A percentile compares a stretch with the other conserved stretches of the same genome.
Conservation (phyloP, 1,284 basidiomycete species). For the Takashimella tepidaria region DNA sequence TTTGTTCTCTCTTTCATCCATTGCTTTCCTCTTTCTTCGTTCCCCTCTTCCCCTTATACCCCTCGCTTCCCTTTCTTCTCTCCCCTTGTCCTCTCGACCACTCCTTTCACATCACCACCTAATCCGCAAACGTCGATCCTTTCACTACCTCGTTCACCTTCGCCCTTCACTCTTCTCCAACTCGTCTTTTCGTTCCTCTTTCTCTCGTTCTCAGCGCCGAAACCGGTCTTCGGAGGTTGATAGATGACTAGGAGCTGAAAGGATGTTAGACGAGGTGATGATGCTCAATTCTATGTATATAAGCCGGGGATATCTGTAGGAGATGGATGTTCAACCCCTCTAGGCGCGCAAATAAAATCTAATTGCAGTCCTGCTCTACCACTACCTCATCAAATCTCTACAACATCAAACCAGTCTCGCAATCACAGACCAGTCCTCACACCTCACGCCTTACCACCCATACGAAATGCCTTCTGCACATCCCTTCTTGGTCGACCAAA, state of each 20-base stretch:
- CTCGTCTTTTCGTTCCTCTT: not conserved
- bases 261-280: not conserved
- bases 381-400: too few species aligned
- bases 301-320: too few species aligned
- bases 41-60: not conserved
- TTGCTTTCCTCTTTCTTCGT: not conserved
- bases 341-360: too few species aligned
- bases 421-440: too few species aligned
- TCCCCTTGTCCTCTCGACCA: too few species aligned
- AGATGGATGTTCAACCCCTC: too few species aligned
- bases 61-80: not conserved
- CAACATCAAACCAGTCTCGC: too few species aligned
- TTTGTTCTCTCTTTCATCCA: not conserved
- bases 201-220: not conserved
- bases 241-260: not conserved
- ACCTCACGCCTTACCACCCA: not conserved
- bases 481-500: slow-evolving; percentile 26
- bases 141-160: too few species aligned
- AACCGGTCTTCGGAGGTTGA: not conserved
- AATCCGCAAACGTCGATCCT: not conserved
- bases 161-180: too few species aligned
- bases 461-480: slow-evolving; percentile 9
- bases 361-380: too few species aligned
- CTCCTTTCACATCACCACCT: not conserved
- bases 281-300: not conserved